phyloP scores from a whole-genome alignment of 83 land plant genomes.

The Picea abies region DNA sequence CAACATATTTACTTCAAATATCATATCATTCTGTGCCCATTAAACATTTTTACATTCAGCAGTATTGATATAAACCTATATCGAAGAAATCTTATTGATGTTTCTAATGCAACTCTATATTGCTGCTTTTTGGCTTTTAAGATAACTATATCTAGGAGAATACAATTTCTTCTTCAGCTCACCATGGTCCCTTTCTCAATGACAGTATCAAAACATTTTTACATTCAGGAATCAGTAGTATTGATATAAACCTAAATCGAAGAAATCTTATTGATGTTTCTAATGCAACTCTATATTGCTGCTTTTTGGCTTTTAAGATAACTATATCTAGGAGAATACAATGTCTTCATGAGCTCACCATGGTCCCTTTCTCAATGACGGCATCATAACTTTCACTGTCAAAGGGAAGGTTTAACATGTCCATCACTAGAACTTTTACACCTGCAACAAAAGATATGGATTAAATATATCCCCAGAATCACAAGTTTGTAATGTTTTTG shows the following conservation, averaged over 20 bases:
- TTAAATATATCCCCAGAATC: background rate
- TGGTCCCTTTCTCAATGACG: conserved; percentile 91
- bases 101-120: too few relatives aligned
- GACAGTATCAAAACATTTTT: too few relatives aligned
- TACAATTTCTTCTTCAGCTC: too few relatives aligned
- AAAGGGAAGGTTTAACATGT: conserved; percentile 88
- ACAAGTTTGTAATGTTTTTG: background rate
- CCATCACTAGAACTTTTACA: conserved; percentile 69
- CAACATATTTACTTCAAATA: background rate
- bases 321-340: background rate
- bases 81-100: too few relatives aligned
- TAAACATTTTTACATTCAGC: background rate
- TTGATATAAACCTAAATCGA: background rate
- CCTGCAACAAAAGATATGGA: conserved; percentile 34
- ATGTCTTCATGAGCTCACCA: conserved; percentile 49
- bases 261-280: background rate
- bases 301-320: background rate
- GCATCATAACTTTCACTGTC: conserved; percentile 70
- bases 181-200: too few relatives aligned
- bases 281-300: background rate
- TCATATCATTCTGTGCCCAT: background rate
- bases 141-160: too few relatives aligned
- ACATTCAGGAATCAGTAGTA: too few relatives aligned
- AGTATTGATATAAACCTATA: too few relatives aligned
- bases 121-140: too few relatives aligned